Conservation (phyloP, 331 rosid species). For the Phaseolus coccineus region DNA sequence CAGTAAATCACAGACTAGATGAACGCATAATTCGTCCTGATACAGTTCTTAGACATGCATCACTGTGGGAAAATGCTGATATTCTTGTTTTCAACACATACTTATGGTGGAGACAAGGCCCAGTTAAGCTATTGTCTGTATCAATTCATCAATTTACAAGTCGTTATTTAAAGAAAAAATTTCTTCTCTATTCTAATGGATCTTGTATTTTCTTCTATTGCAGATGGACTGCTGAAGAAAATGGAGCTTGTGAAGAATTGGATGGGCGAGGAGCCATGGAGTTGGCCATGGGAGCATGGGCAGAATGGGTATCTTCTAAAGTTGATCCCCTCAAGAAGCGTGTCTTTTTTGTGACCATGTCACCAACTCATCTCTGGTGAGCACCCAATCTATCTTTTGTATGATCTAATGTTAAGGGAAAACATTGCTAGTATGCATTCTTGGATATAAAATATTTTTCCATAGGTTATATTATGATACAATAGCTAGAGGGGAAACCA, state of each 20-base stretch:
- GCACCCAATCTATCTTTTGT: constrained; percentile 34
- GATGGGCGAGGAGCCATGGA: constrained; percentile 85
- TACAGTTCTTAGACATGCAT: constrained; percentile 83
- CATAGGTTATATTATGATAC: constrained; percentile 17
- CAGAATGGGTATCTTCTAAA: constrained; percentile 85
- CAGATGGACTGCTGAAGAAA: constrained; percentile 84
- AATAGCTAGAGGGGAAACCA: neutral
- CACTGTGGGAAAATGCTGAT: constrained; percentile 89
- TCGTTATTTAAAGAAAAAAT: constrained; percentile 3
- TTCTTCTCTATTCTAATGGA: constrained; percentile 27
- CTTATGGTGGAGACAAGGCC: constrained; percentile 99
- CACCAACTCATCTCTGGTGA: constrained; percentile 97
- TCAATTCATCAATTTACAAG: constrained; percentile 22
- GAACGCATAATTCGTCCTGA: constrained; percentile 95
- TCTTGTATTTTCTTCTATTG: constrained; percentile 34
- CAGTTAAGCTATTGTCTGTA: constrained; percentile 92
- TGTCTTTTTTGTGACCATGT: constrained; percentile 88
- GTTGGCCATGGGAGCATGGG: constrained; percentile 95
- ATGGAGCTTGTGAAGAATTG: constrained; percentile 77
- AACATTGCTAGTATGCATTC: constrained; percentile 13
- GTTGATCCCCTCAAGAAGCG: constrained; percentile 74
- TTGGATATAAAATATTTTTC: constrained; percentile 24
- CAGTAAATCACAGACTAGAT: constrained; percentile 85
- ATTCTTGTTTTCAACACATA: constrained; percentile 90
- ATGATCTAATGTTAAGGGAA: constrained; percentile 5